Conservation (phyloP, 2,329 filamentous ascomycete genomes). For the Aspergillus unguis region DNA sequence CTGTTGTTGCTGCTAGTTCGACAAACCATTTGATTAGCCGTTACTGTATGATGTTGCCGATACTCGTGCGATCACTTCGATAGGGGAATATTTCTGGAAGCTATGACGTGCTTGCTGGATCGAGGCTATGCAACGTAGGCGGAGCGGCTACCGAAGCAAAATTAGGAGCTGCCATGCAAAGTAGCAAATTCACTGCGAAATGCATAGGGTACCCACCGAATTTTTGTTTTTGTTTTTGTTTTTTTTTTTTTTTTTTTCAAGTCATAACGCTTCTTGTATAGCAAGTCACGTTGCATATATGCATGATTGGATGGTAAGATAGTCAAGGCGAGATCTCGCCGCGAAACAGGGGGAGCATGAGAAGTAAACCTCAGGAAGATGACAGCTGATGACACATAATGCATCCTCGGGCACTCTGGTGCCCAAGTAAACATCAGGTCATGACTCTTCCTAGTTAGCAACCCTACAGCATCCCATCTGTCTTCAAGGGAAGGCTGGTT, state of each 20-base stretch:
- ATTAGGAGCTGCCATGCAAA: conserved; percentile 5
- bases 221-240: too few relatives aligned
- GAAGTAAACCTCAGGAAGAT: not conserved
- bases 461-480: not conserved
- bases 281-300: conserved; percentile 8
- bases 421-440: not conserved
- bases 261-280: not conserved
- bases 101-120: not conserved
- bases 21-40: not conserved
- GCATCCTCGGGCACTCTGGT: not conserved
- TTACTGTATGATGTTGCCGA: not conserved
- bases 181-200: not conserved
- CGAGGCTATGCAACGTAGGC: not conserved
- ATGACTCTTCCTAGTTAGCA: not conserved
- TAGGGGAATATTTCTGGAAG: not conserved
- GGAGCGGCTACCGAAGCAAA: not conserved
- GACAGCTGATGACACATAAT: not conserved
- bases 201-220: too few relatives aligned
- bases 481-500: not conserved
- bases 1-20: not conserved
- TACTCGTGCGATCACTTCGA: not conserved
- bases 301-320: not conserved
- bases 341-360: too few relatives aligned
- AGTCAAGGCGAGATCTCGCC: too few relatives aligned
- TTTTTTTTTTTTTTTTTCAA: too few relatives aligned